Evolutionary conservation across 192 early-diverging fungal species (phyloP).

Genomic region (Coemansia sp.): DNA sequence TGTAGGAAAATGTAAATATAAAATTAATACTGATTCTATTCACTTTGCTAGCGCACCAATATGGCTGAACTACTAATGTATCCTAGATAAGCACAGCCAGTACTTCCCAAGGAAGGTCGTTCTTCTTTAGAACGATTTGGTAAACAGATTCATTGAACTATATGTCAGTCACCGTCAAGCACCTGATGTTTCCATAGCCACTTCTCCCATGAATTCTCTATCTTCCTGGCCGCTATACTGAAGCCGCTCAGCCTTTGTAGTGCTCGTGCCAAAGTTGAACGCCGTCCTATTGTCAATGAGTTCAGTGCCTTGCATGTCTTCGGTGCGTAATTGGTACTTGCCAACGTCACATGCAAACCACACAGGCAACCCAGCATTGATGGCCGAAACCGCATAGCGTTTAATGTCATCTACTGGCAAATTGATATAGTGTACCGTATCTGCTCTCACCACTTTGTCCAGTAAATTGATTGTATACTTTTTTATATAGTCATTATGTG

Average conservation of each 20-base stretch:
- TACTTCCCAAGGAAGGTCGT: conserved; percentile 61
- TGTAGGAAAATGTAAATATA: background rate
- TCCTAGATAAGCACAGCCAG: conserved; percentile 65
- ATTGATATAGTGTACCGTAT: conserved; percentile 71
- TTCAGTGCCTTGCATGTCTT: conserved; percentile 65
- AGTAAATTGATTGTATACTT: conserved; percentile 75
- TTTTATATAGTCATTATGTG: conserved; percentile 63
- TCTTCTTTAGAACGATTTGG: conserved; percentile 77
- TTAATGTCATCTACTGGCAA: conserved; percentile 61
- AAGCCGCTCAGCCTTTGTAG: conserved; percentile 71
- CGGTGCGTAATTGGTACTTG: conserved; percentile 58
- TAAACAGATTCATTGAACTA: conserved; percentile 83
- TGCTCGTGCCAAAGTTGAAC: conserved; percentile 62
- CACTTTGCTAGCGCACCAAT: conserved; percentile 70
- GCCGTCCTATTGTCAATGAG: conserved; percentile 67
- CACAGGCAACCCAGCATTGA: conserved; percentile 66
- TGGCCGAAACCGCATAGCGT: conserved; percentile 59
- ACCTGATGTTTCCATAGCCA: conserved; percentile 69
- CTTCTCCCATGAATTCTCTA: conserved; percentile 74
- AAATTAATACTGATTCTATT: background rate
- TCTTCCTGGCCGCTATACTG: conserved; percentile 75
- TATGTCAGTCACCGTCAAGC: conserved; percentile 71
- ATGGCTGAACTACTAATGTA: conserved; percentile 62
- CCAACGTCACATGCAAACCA: conserved; percentile 83
- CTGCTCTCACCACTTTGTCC: conserved; percentile 72